These are phyloP conservation scores for Penicillium sp. DNA, from an alignment of 2,329 filamentous ascomycete genomes.

Conservation along the genomic window DNA sequence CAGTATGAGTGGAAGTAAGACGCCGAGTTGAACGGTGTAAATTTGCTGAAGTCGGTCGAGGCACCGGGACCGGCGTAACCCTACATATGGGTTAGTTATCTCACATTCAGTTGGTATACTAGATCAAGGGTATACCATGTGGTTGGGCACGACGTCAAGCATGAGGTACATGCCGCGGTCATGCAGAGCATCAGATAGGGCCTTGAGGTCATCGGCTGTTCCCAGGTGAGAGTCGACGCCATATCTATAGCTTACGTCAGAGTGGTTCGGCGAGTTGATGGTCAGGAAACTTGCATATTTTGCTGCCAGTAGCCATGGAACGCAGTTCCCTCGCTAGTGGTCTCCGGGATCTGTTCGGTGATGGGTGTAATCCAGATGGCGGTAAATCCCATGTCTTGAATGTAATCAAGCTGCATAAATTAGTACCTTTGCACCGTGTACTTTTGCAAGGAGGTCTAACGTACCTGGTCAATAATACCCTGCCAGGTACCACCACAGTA, in stretches of 20 bases:
- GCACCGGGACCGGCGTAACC: constrained; percentile 8
- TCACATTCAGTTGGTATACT: background rate
- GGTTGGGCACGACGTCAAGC: constrained; percentile 54
- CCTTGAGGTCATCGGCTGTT: constrained; percentile 48
- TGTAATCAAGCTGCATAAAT: constrained; percentile 48
- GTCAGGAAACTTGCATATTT: constrained; percentile 43
- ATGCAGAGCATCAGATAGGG: constrained; percentile 49
- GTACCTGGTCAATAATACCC: constrained; percentile 55
- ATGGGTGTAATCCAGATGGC: constrained; percentile 46
- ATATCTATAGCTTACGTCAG: background rate
- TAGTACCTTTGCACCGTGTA: background rate
- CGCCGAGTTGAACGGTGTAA: constrained; percentile 27
- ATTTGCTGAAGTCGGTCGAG: constrained; percentile 12
- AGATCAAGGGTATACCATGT: constrained; percentile 20
- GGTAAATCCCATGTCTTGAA: constrained; percentile 50
- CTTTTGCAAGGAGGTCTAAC: background rate
- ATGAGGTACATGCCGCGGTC: constrained; percentile 54
- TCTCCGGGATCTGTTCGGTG: constrained; percentile 40
- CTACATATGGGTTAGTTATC: background rate
- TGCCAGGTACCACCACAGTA: constrained; percentile 69
- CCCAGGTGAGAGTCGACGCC: constrained; percentile 43
- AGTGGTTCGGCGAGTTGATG: constrained; percentile 40
- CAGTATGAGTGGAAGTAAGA: constrained; percentile 28
- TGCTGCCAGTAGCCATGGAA: constrained; percentile 56
- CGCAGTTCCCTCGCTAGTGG: constrained; percentile 43